Conservation (phyloP, 2,329 filamentous ascomycete species). For the Penicillium sp. region DNA sequence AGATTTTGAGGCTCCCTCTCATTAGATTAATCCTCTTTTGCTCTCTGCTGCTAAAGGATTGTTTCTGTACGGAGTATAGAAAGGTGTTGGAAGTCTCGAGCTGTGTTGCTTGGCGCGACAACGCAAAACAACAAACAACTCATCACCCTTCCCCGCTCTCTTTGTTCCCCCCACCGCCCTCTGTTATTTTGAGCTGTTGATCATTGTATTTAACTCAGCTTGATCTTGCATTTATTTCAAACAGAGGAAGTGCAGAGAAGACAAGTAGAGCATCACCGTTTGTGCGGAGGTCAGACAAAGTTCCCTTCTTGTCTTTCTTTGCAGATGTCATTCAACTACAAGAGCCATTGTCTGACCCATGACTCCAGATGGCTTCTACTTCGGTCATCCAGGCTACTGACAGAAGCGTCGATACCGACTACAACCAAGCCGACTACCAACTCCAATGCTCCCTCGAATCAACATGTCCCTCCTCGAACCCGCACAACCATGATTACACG, state of each 20-base stretch:
- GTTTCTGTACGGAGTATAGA: background rate
- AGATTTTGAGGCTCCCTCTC: background rate
- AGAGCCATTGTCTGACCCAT: background rate
- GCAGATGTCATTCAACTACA: background rate
- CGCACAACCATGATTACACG: slow-evolving; percentile 23
- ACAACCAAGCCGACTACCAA: slow-evolving; percentile 16
- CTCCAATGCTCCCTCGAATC: slow-evolving; percentile 31
- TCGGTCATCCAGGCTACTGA: background rate
- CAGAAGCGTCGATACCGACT: background rate
- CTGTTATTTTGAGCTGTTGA: background rate
- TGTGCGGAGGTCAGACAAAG: slow-evolving; percentile 12
- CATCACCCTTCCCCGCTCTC: background rate
- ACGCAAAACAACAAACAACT: slow-evolving; percentile 16
- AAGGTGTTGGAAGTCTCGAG: background rate
- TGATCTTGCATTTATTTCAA: background rate
- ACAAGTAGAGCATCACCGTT: background rate
- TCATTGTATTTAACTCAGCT: background rate
- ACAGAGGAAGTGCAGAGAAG: slow-evolving; percentile 1
- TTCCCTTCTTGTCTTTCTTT: background rate
- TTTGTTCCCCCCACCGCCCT: background rate
- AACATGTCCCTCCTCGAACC: slow-evolving; percentile 19
- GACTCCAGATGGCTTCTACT: slow-evolving; percentile 18
- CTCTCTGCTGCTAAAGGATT: background rate
- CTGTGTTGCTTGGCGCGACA: slow-evolving; percentile 17
- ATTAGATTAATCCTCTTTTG: background rate